A percentile compares a stretch with the other conserved stretches of the same genome.
phyloP scores from a whole-genome alignment of 2,329 filamentous ascomycete genomes.

The Septoria petroselini region DNA sequence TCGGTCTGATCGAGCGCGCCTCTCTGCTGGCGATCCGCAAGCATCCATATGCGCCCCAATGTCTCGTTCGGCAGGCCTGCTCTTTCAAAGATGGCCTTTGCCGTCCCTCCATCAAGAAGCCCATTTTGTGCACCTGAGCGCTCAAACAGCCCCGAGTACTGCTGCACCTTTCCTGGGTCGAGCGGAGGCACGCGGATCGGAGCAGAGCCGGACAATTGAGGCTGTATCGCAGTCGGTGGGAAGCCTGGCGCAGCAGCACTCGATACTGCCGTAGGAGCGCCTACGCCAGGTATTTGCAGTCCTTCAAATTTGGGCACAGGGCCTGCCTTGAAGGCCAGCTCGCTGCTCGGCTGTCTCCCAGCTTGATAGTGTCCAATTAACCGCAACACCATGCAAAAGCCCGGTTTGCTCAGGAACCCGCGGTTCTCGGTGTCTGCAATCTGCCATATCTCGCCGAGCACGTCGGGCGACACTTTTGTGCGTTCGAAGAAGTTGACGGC shows the following conservation, averaged over 20 bases:
- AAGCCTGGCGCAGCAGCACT: conserved; percentile 29
- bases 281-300: conserved; percentile 49
- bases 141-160: conserved; percentile 88
- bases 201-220: conserved; percentile 43
- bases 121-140: conserved; percentile 76
- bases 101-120: conserved; percentile 67
- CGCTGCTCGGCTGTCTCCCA: conserved; percentile 73
- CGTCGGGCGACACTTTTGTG: conserved; percentile 79
- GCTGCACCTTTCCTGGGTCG: conserved; percentile 80
- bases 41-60: conserved; percentile 91
- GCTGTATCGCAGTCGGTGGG: conserved; percentile 32
- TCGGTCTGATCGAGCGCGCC: conserved; percentile 83
- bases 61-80: conserved; percentile 85
- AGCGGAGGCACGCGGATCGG: conserved; percentile 85
- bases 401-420: conserved; percentile 84
- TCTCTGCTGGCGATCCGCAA: conserved; percentile 89
- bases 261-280: conserved; percentile 19
- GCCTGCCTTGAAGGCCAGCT: conserved; percentile 78
- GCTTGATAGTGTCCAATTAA: conserved; percentile 95
- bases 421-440: conserved; percentile 96
- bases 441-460: conserved; percentile 98
- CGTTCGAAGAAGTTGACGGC: conserved; percentile 98
- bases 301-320: conserved; percentile 93
- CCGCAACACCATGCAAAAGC: conserved; percentile 88
- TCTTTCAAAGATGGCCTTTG: conserved; percentile 93